Conservation (phyloP, 768 basidiomycete species). For the Amanita pseudoporphyria region DNA sequence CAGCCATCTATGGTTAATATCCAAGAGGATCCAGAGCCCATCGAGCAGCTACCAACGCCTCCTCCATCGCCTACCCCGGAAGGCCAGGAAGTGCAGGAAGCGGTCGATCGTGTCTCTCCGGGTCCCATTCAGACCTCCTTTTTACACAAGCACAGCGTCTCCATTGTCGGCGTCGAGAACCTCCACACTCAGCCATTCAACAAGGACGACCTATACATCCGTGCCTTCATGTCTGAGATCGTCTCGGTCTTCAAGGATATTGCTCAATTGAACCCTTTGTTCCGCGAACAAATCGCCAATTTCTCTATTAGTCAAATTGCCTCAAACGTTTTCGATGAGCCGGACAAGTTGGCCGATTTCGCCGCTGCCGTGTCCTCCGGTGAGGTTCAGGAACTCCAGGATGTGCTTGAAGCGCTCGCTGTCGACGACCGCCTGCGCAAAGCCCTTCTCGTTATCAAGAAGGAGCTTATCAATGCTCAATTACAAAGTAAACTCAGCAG, state of each 20-base stretch:
- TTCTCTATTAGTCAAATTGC: slow-evolving; percentile 91
- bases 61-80: slow-evolving; percentile 31
- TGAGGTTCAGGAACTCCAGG: slow-evolving; percentile 88
- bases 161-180: slow-evolving; percentile 84
- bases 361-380: slow-evolving; percentile 93
- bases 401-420: slow-evolving; percentile 78
- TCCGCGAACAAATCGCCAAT: slow-evolving; percentile 97
- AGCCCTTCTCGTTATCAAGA: slow-evolving; percentile 88
- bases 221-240: slow-evolving; percentile 94
- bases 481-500: slow-evolving; percentile 86
- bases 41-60: slow-evolving; percentile 35
- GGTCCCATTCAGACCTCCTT: slow-evolving; percentile 77
- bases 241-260: slow-evolving; percentile 98
- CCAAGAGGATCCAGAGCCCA: slow-evolving; percentile 25
- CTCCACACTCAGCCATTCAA: slow-evolving; percentile 72
- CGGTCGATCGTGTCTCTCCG: slow-evolving; percentile 6
- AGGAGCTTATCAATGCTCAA: slow-evolving; percentile 95
- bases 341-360: slow-evolving; percentile 95
- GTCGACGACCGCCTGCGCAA: slow-evolving; percentile 88
- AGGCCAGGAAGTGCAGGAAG: slow-evolving; percentile 13
- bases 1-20: slow-evolving; percentile 21
- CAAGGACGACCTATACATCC: slow-evolving; percentile 91
- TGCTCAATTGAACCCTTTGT: slow-evolving; percentile 91
- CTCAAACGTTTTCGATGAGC: slow-evolving; percentile 93
- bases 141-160: slow-evolving; percentile 73